Percentiles rank a stretch among this genome's conserved stretches.
Evolutionary conservation across 2,329 filamentous ascomycete genomes (phyloP).

Genomic region (Diaporthe vaccinii): DNA sequence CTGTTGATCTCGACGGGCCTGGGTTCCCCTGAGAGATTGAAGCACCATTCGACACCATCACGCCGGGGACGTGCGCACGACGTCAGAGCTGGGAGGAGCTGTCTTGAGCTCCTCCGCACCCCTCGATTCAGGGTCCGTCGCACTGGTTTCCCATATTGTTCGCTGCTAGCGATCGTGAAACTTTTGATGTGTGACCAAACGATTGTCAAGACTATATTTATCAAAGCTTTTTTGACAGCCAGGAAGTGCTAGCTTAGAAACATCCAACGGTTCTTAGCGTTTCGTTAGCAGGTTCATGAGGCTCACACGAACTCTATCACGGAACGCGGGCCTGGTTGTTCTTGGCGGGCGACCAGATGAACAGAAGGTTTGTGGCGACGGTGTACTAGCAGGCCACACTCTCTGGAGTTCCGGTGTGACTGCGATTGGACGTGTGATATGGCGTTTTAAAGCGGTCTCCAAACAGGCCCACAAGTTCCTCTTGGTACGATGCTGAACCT

Average conservation of each 20-base stretch:
- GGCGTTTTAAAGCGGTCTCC: constrained; percentile 21
- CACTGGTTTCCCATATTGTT: constrained; percentile 37
- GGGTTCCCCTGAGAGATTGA: constrained; percentile 15
- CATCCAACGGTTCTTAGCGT: constrained; percentile 36
- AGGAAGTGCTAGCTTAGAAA: constrained; percentile 28
- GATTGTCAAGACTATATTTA: constrained; percentile 32
- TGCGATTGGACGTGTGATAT: constrained; percentile 33
- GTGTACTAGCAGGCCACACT: background rate
- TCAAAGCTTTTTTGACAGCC: constrained; percentile 31
- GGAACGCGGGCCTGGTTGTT: constrained; percentile 22
- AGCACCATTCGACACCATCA: constrained; percentile 34
- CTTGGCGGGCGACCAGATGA: constrained; percentile 28
- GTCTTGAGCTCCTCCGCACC: background rate
- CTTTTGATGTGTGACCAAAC: constrained; percentile 26
- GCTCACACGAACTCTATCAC: constrained; percentile 23
- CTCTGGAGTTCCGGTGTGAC: constrained; percentile 16
- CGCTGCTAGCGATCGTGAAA: constrained; percentile 32
- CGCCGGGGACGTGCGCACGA: constrained; percentile 26
- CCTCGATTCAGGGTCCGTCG: constrained; percentile 36
- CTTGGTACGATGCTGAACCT: constrained; percentile 19
- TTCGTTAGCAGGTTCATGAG: constrained; percentile 33
- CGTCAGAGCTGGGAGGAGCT: constrained; percentile 26
- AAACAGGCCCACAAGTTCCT: constrained; percentile 21
- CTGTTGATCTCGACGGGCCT: constrained; percentile 17
- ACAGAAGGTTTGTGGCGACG: constrained; percentile 17